phyloP scores from a whole-genome alignment of 1,284 basidiomycete genomes.

The Leccinum variabile region DNA sequence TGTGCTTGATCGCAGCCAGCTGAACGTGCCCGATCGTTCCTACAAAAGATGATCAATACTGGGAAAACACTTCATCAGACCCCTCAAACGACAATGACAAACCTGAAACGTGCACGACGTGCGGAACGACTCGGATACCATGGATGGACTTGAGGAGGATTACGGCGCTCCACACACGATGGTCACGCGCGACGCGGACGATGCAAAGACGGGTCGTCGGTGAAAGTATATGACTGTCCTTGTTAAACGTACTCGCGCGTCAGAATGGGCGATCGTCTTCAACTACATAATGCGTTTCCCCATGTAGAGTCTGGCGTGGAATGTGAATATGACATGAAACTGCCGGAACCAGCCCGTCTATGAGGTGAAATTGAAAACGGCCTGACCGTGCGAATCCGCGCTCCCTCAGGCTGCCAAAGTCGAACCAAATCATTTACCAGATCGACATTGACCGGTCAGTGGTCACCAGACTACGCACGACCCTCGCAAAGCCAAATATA shows the following conservation, averaged over 20 bases:
- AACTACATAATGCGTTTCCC: no score
- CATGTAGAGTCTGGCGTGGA: no score
- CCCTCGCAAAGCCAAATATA: background rate
- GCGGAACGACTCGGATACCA: constrained; percentile 32
- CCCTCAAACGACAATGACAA: constrained; percentile 14
- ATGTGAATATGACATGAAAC: no score
- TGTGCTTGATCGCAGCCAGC: constrained; percentile 69
- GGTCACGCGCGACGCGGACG: background rate
- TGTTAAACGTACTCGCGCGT: background rate
- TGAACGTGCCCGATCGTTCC: constrained; percentile 81
- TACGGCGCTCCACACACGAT: constrained; percentile 34
- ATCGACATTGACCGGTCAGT: no score
- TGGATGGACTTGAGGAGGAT: constrained; percentile 64
- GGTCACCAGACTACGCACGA: no score
- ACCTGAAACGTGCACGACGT: constrained; percentile 73
- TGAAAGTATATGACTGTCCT: background rate
- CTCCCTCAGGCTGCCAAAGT: no score
- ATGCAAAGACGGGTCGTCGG: background rate
- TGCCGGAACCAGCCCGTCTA: no score
- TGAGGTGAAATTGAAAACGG: no score
- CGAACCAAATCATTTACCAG: no score
- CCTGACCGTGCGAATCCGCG: no score
- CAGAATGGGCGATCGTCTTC: constrained; percentile 48
- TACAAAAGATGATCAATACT: constrained; percentile 30
- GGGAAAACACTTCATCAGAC: background rate